Percentiles rank a stretch among this genome's conserved stretches.
Evolutionary conservation across 2,329 filamentous ascomycete species (phyloP).

Genomic region (Alternaria novae-zelandiae): DNA sequence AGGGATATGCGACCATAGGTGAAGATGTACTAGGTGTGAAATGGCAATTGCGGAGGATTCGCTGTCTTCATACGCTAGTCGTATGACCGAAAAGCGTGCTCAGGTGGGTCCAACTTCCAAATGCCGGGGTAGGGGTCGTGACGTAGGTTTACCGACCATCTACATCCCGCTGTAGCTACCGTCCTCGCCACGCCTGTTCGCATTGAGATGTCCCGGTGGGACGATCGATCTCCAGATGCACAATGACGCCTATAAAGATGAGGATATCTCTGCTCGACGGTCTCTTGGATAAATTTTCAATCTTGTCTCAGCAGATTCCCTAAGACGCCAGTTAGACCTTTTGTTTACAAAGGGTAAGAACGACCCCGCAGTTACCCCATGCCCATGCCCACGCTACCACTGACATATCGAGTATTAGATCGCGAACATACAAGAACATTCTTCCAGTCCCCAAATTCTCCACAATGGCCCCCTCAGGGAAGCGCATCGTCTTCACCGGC

Average conservation of each 20-base stretch:
- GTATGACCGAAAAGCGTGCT: slow-evolving; percentile 9
- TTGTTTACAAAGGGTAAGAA: background rate
- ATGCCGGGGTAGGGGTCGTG: slow-evolving; percentile 19
- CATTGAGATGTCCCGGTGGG: slow-evolving; percentile 15
- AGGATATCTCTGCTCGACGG: background rate
- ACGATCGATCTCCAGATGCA: slow-evolving; percentile 4
- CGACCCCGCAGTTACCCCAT: slow-evolving; percentile 1
- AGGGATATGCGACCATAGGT: slow-evolving; percentile 39
- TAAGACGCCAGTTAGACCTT: background rate
- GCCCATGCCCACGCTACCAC: background rate
- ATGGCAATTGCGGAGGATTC: slow-evolving; percentile 4
- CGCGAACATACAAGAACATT: background rate
- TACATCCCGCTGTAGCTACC: slow-evolving; percentile 1
- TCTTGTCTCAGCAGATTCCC: background rate
- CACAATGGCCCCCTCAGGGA: slow-evolving; percentile 40
- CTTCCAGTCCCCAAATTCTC: background rate
- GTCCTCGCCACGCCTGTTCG: slow-evolving; percentile 11
- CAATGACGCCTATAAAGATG: slow-evolving; percentile 19
- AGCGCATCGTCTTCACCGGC: slow-evolving; percentile 54
- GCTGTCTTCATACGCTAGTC: slow-evolving; percentile 10
- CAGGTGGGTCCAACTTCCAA: slow-evolving; percentile 8
- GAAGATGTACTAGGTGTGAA: slow-evolving; percentile 7
- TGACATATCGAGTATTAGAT: background rate
- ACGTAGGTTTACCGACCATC: slow-evolving; percentile 24
- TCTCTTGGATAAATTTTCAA: background rate